These are phyloP conservation scores for Teratosphaeriaceae sp. DNA, from an alignment of 2,329 filamentous ascomycete species.

Conservation along the genomic window DNA sequence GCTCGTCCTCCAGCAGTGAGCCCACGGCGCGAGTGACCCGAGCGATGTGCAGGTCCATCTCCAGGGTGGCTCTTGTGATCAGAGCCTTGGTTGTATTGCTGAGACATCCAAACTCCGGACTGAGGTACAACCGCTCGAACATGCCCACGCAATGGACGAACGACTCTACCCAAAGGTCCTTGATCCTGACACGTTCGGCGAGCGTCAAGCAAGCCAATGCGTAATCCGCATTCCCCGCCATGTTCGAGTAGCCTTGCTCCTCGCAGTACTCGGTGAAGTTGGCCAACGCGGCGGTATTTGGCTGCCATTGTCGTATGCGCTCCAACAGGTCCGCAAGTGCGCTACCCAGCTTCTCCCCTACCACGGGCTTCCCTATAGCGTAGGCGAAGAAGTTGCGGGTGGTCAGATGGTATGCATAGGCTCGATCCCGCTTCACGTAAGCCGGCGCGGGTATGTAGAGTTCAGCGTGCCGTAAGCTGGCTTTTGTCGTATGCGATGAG, in stretches of 20 bases:
- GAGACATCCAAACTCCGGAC: conserved; percentile 56
- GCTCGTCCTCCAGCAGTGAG: conserved; percentile 65
- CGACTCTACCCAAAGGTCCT: conserved; percentile 63
- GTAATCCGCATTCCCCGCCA: conserved; percentile 60
- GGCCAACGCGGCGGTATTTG: conserved; percentile 28
- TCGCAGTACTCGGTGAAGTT: conserved; percentile 58
- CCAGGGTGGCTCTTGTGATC: conserved; percentile 54
- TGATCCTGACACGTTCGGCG: conserved; percentile 58
- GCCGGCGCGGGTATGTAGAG: conserved; percentile 64
- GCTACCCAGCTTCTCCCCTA: conserved; percentile 59
- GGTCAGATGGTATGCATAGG: conserved; percentile 58
- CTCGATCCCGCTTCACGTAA: conserved; percentile 45
- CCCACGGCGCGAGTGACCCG: conserved; percentile 53
- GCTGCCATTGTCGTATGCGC: conserved; percentile 46
- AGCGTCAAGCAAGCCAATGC: conserved; percentile 62
- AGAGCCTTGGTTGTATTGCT: conserved; percentile 51
- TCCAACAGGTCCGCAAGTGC: conserved; percentile 59
- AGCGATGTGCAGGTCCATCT: conserved; percentile 59
- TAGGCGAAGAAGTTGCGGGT: conserved; percentile 73
- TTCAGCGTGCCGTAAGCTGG: conserved; percentile 36
- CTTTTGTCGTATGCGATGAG: conserved; percentile 11
- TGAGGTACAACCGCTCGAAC: conserved; percentile 53
- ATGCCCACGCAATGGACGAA: conserved; percentile 76
- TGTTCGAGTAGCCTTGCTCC: conserved; percentile 61
- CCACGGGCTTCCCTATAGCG: conserved; percentile 57